A percentile compares a stretch with the other conserved stretches of the same genome.
These are phyloP conservation scores for Ceratobasidium sp. DNA, from an alignment of 1,284 basidiomycete genomes.

Conservation along the genomic window DNA sequence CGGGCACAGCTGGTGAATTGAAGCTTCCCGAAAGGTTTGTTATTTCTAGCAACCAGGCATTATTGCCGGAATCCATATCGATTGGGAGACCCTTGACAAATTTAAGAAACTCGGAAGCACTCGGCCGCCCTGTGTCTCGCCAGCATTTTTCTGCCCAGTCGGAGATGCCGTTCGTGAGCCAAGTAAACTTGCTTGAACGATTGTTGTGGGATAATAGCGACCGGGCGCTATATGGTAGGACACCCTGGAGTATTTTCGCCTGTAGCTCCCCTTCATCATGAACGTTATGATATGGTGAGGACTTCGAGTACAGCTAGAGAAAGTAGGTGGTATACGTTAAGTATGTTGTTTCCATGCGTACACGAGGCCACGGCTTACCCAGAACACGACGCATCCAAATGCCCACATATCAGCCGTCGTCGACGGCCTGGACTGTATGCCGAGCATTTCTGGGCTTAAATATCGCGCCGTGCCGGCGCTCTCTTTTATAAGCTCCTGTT, in stretches of 20 bases:
- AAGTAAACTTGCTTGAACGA: not conserved
- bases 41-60: not conserved
- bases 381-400: slow-evolving; percentile 26
- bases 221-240: not conserved
- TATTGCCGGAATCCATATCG: not conserved
- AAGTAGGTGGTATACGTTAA: not conserved
- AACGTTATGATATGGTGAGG: slow-evolving; percentile 6
- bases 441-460: slow-evolving; percentile 22
- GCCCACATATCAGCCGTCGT: slow-evolving; percentile 10
- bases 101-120: not conserved
- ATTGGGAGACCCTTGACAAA: not conserved
- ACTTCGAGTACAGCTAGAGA: not conserved
- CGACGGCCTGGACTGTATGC: not conserved
- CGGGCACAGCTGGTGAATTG: not conserved
- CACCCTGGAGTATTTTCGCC: not conserved
- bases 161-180: slow-evolving; percentile 14
- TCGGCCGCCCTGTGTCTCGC: slow-evolving; percentile 9
- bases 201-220: not conserved
- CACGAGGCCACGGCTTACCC: not conserved
- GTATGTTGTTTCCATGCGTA: too few relatives aligned
- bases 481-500: not conserved
- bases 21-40: slow-evolving; percentile 15
- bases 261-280: not conserved
- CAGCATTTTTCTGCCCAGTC: slow-evolving; percentile 11
- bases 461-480: not conserved